Percentiles rank a stretch among this genome's conserved stretches.
Conservation (phyloP, 768 basidiomycete species). For the Epithele typhae region DNA sequence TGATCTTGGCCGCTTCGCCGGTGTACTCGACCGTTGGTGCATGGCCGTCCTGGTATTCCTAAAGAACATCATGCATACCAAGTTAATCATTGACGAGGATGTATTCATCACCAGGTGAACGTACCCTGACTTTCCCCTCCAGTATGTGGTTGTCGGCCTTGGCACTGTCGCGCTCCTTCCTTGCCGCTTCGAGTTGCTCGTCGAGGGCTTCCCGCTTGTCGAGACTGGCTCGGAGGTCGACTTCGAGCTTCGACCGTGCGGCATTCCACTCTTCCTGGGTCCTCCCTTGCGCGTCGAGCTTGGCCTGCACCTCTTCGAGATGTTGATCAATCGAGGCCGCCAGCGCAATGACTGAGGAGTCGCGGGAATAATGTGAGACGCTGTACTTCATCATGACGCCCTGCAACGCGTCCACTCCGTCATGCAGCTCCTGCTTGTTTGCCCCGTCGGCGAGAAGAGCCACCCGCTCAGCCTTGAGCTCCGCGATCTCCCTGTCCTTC, state of each 20-base stretch:
- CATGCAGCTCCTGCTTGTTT: conserved; percentile 40
- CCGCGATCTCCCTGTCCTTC: conserved; percentile 34
- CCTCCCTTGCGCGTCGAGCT: conserved; percentile 15
- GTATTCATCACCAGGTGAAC: not conserved
- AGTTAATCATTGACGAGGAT: too few relatives aligned
- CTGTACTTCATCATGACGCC: conserved; percentile 51
- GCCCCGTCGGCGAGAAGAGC: conserved; percentile 36
- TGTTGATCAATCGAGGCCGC: conserved; percentile 25
- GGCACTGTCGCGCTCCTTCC: conserved; percentile 23
- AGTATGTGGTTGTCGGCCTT: conserved; percentile 24
- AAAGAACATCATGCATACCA: not conserved
- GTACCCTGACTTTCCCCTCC: conserved; percentile 45
- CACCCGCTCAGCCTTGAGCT: conserved; percentile 49
- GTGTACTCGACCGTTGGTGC: conserved; percentile 25
- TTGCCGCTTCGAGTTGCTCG: conserved; percentile 18
- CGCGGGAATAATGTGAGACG: conserved; percentile 42
- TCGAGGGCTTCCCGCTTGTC: conserved; percentile 19
- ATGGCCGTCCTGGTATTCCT: conserved; percentile 10
- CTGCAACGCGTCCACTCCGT: conserved; percentile 43
- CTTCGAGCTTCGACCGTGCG: conserved; percentile 16
- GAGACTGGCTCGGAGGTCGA: conserved; percentile 12
- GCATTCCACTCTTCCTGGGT: conserved; percentile 21
- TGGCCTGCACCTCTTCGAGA: conserved; percentile 20
- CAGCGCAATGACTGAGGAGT: conserved; percentile 21
- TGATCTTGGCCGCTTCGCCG: conserved; percentile 50